Conservation (phyloP, 2,329 filamentous ascomycete species). For the Lachnellula cervina region DNA sequence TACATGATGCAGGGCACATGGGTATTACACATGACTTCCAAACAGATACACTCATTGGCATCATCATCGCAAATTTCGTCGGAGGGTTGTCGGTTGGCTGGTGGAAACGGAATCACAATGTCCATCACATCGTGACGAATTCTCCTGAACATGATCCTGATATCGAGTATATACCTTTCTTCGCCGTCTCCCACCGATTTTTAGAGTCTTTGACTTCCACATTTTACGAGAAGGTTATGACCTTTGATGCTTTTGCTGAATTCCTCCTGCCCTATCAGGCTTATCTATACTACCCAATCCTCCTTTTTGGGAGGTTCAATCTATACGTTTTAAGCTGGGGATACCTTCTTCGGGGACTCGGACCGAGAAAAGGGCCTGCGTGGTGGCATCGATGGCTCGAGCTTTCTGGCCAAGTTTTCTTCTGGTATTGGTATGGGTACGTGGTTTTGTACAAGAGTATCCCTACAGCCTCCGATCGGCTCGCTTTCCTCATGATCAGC, state of each 20-base stretch:
- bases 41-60: slow-evolving; percentile 77
- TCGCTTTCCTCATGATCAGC: slow-evolving; percentile 73
- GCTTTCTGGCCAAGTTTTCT: slow-evolving; percentile 68
- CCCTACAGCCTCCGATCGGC: slow-evolving; percentile 62
- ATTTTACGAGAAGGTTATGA: slow-evolving; percentile 78
- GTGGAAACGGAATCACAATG: slow-evolving; percentile 97
- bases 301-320: slow-evolving; percentile 81
- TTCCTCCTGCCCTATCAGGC: slow-evolving; percentile 69
- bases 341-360: slow-evolving; percentile 65
- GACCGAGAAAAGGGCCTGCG: slow-evolving; percentile 69
- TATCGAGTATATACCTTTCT: slow-evolving; percentile 86
- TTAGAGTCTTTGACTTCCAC: slow-evolving; percentile 68
- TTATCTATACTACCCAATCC: slow-evolving; percentile 77
- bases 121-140: slow-evolving; percentile 95
- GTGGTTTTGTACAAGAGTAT: slow-evolving; percentile 69
- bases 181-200: slow-evolving; percentile 80
- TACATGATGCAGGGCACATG: slow-evolving; percentile 95
- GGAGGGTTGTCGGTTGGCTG: slow-evolving; percentile 88
- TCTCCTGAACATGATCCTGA: slow-evolving; percentile 93
- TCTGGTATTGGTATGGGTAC: slow-evolving; percentile 87
- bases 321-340: slow-evolving; percentile 78
- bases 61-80: slow-evolving; percentile 82
- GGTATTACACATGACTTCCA: slow-evolving; percentile 91
- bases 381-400: slow-evolving; percentile 85
- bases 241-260: slow-evolving; percentile 70